Conservation (phyloP, 495 filamentous ascomycete species). For the Letharia lupina region DNA sequence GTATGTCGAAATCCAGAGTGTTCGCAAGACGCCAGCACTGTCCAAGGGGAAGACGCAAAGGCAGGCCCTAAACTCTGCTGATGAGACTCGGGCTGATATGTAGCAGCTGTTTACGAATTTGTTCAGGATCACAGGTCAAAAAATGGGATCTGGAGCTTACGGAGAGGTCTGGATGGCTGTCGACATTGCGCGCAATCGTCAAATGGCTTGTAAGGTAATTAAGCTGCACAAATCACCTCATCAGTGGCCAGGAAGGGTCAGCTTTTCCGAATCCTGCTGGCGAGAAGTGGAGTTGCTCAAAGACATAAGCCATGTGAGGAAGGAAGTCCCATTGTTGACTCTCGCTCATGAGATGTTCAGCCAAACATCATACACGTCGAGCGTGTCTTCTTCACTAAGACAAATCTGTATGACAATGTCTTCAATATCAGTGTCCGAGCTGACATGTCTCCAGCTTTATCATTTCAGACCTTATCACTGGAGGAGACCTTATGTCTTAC, state of each 20-base stretch:
- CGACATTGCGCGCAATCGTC: slow-evolving; percentile 29
- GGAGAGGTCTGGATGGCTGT: slow-evolving; percentile 44
- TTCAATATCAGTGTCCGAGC: background rate
- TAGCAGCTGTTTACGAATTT: slow-evolving; percentile 19
- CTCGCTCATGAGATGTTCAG: slow-evolving; percentile 31
- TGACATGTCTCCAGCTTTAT: slow-evolving; percentile 44
- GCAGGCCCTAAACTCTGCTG: slow-evolving; percentile 23
- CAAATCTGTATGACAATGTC: slow-evolving; percentile 41
- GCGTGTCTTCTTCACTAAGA: slow-evolving; percentile 42
- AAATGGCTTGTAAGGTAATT: slow-evolving; percentile 49
- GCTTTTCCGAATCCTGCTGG: slow-evolving; percentile 8
- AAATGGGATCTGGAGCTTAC: slow-evolving; percentile 42
- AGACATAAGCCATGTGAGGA: slow-evolving; percentile 51
- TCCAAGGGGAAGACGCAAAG: slow-evolving; percentile 29
- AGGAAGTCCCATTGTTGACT: slow-evolving; percentile 13
- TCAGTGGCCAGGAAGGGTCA: slow-evolving; percentile 14
- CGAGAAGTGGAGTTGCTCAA: slow-evolving; percentile 50
- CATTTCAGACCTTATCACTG: slow-evolving; percentile 56
- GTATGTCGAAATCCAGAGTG: slow-evolving; percentile 1
- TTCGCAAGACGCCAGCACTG: slow-evolving; percentile 19
- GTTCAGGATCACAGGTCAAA: slow-evolving; percentile 43
- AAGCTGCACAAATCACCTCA: slow-evolving; percentile 27
- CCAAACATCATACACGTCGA: slow-evolving; percentile 54
- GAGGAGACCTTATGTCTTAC: slow-evolving; percentile 58
- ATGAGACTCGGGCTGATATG: background rate